Conservation (phyloP, 306 rosid species). For the Sicyos baderoa region DNA sequence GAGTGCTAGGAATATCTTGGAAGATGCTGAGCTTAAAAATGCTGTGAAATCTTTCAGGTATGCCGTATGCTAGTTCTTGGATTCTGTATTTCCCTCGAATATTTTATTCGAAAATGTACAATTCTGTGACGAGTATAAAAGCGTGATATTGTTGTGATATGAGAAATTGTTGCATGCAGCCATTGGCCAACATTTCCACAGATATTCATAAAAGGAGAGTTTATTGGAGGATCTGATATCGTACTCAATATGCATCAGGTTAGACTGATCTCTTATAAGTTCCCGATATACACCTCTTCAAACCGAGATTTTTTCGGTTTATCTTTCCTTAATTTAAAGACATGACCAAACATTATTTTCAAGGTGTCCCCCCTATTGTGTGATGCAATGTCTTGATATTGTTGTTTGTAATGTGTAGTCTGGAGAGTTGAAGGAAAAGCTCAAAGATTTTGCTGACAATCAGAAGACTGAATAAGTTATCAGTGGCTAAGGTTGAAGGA, state of each 20-base stretch:
- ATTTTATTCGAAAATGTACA: neutral
- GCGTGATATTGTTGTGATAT: neutral
- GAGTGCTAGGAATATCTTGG: conserved; percentile 79
- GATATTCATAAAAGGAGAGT: conserved; percentile 86
- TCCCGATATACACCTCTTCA: neutral
- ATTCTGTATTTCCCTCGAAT: neutral
- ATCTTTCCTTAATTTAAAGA: neutral
- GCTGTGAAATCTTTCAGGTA: conserved; percentile 86
- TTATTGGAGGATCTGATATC: conserved; percentile 84
- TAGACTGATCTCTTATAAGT: conserved; percentile 5
- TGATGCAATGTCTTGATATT: conserved; percentile 16
- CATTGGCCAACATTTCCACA: conserved; percentile 90
- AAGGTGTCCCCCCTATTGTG: conserved; percentile 13
- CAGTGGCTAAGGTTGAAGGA: neutral
- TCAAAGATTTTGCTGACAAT: conserved; percentile 29
- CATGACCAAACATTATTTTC: neutral
- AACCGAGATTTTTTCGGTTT: neutral
- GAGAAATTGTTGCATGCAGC: conserved; percentile 31
- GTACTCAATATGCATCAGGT: conserved; percentile 84
- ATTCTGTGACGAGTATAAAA: neutral
- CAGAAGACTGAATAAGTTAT: conserved; percentile 26
- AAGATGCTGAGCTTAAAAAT: conserved; percentile 66
- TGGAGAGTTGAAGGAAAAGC: conserved; percentile 59
- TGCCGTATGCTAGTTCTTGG: conserved; percentile 24
- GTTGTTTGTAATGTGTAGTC: conserved; percentile 33